These are phyloP conservation scores for Candida gigantensis DNA, from an alignment of 1,139 yeast genomes.

Conservation along the genomic window DNA sequence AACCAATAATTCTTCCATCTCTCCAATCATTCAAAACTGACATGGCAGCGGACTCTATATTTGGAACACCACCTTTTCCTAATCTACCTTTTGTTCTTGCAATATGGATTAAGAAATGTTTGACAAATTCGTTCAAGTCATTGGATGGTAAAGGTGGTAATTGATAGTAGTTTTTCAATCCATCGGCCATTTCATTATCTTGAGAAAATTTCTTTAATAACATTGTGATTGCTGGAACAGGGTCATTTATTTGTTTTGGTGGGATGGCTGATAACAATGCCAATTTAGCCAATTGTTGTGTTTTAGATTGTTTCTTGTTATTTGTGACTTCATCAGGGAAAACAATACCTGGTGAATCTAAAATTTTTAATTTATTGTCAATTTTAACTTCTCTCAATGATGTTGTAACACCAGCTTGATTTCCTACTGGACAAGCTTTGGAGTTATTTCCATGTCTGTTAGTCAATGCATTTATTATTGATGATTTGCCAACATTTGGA, in stretches of 20 bases:
- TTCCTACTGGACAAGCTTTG: conserved; percentile 93
- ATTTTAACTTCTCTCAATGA: conserved; percentile 88
- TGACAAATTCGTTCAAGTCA: conserved; percentile 67
- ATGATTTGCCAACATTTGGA: conserved; percentile 92
- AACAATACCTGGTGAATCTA: conserved; percentile 97
- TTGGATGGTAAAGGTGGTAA: conserved; percentile 78
- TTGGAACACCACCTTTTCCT: conserved; percentile 92
- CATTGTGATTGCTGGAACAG: conserved; percentile 76
- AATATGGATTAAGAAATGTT: conserved; percentile 85
- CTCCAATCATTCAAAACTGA: conserved; percentile 93
- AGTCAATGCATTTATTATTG: conserved; percentile 87
- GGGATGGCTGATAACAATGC: conserved; percentile 89
- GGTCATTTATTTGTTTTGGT: conserved; percentile 82
- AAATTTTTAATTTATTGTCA: conserved; percentile 81
- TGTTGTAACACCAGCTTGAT: conserved; percentile 97
- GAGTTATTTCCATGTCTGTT: conserved; percentile 71
- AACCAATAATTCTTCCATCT: conserved; percentile 90
- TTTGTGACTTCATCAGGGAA: conserved; percentile 71
- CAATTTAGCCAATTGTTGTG: conserved; percentile 81
- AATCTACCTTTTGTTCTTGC: conserved; percentile 92
- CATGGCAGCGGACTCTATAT: conserved; percentile 80
- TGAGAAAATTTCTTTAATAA: conserved; percentile 74
- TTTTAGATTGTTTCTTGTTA: conserved; percentile 47
- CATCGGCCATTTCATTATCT: conserved; percentile 71
- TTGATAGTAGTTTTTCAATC: conserved; percentile 69